These are phyloP conservation scores for Boletus smithii DNA, from an alignment of 1,284 basidiomycete species.

Conservation along the genomic window DNA sequence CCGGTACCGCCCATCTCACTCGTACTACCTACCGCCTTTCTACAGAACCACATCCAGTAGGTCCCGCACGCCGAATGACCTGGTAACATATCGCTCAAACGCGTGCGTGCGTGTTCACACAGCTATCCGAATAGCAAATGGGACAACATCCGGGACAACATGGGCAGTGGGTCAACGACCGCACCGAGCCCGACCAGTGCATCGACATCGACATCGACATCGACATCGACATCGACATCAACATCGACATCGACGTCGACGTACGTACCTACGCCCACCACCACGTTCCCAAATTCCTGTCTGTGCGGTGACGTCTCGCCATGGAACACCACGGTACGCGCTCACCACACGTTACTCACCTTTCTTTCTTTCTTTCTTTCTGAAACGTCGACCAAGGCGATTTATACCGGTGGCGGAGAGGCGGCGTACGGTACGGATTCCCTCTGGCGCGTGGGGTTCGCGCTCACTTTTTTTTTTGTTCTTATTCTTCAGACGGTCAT, in stretches of 20 bases:
- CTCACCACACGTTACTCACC: no score
- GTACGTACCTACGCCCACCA: slow-evolving; percentile 18
- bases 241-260: no score
- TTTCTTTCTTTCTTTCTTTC: not conserved
- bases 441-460: no score
- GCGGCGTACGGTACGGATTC: slow-evolving; percentile 44
- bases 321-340: slow-evolving; percentile 45
- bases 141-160: slow-evolving; percentile 65
- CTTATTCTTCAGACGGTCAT: slow-evolving; percentile 31
- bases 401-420: slow-evolving; percentile 49
- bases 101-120: not conserved
- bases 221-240: no score
- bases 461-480: not conserved
- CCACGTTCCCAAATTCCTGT: slow-evolving; percentile 29
- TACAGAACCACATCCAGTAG: slow-evolving; percentile 66
- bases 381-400: slow-evolving; percentile 26
- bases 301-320: slow-evolving; percentile 48
- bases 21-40: not conserved
- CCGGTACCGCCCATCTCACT: not conserved
- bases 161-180: slow-evolving; percentile 38
- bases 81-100: not conserved
- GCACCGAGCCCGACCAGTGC: slow-evolving; percentile 14
- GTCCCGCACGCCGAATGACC: no score
- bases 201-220: no score
- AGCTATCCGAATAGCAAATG: slow-evolving; percentile 66